phyloP scores from a whole-genome alignment of 2,329 filamentous ascomycete genomes.

The Calonectria honghensis region DNA sequence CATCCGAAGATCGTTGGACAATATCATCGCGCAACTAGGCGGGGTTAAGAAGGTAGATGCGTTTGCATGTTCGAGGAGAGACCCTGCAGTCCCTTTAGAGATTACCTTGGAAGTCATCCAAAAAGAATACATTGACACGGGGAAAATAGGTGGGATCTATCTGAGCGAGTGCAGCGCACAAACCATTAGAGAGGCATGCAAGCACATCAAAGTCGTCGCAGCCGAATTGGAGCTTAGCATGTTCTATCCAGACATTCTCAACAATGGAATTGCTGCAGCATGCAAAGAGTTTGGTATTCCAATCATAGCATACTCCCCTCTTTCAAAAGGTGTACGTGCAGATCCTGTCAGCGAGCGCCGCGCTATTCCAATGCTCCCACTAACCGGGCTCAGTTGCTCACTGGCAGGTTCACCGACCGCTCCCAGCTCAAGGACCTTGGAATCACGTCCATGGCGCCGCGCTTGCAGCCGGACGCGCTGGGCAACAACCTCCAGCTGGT shows the following conservation, averaged over 20 bases:
- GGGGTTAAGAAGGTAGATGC: slow-evolving; percentile 76
- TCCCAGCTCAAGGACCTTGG: slow-evolving; percentile 51
- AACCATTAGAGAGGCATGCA: slow-evolving; percentile 69
- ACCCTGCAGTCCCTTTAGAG: slow-evolving; percentile 68
- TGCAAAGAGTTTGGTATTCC: slow-evolving; percentile 80
- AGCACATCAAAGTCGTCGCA: slow-evolving; percentile 64
- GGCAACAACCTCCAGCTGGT: slow-evolving; percentile 79
- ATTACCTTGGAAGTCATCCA: slow-evolving; percentile 64
- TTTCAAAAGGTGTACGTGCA: slow-evolving; percentile 73
- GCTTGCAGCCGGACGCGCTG: slow-evolving; percentile 79
- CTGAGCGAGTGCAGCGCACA: slow-evolving; percentile 70
- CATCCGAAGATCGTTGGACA: slow-evolving; percentile 75
- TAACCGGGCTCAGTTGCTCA: slow-evolving; percentile 54
- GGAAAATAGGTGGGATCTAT: slow-evolving; percentile 70
- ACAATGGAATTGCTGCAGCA: slow-evolving; percentile 71
- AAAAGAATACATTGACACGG: slow-evolving; percentile 70
- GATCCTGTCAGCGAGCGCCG: background rate
- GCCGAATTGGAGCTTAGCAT: slow-evolving; percentile 74
- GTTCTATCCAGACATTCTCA: slow-evolving; percentile 68
- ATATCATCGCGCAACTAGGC: slow-evolving; percentile 69
- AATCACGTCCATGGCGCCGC: slow-evolving; percentile 63
- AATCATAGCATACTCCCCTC: slow-evolving; percentile 82
- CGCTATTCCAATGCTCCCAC: background rate
- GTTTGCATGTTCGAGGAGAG: slow-evolving; percentile 76
- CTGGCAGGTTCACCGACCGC: slow-evolving; percentile 53